Percentiles rank a stretch among this genome's conserved stretches.
phyloP scores from a whole-genome alignment of 306 rosid genomes.

The Corylus americana region DNA sequence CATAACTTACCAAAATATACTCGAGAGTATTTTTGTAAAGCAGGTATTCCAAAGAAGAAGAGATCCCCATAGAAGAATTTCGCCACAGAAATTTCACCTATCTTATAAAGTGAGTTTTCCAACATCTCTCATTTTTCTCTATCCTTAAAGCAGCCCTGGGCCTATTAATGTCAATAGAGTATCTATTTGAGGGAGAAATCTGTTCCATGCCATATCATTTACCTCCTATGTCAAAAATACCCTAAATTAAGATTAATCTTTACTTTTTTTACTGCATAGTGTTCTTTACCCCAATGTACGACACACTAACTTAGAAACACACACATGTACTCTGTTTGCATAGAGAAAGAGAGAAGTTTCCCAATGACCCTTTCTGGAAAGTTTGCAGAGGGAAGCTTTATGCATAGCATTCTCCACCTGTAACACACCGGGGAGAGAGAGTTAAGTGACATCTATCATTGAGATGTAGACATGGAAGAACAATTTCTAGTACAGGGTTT shows the following conservation, averaged over 20 bases:
- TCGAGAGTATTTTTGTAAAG: constrained; percentile 14
- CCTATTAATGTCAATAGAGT: not conserved
- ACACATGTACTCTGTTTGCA: not conserved
- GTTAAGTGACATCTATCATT: too few species aligned
- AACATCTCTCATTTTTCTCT: constrained; percentile 8
- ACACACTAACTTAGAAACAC: not conserved
- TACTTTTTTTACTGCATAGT: not conserved
- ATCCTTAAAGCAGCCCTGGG: not conserved
- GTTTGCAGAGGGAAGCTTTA: too few species aligned
- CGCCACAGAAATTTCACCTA: constrained; percentile 67
- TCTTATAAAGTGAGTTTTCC: constrained; percentile 71
- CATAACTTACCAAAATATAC: too few species aligned
- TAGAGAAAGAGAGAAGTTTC: not conserved
- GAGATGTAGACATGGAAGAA: too few species aligned
- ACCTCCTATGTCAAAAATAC: not conserved
- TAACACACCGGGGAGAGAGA: too few species aligned
- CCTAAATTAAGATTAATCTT: not conserved
- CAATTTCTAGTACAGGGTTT: too few species aligned
- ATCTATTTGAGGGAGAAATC: not conserved
- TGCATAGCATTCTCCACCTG: too few species aligned
- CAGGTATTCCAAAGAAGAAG: constrained; percentile 97
- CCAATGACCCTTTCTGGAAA: not conserved
- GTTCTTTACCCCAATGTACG: not conserved
- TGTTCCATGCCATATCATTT: not conserved
- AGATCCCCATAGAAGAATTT: constrained; percentile 50